phyloP scores from a whole-genome alignment of 164 flowering plant species.

The Magnolia kwangsiensis region DNA sequence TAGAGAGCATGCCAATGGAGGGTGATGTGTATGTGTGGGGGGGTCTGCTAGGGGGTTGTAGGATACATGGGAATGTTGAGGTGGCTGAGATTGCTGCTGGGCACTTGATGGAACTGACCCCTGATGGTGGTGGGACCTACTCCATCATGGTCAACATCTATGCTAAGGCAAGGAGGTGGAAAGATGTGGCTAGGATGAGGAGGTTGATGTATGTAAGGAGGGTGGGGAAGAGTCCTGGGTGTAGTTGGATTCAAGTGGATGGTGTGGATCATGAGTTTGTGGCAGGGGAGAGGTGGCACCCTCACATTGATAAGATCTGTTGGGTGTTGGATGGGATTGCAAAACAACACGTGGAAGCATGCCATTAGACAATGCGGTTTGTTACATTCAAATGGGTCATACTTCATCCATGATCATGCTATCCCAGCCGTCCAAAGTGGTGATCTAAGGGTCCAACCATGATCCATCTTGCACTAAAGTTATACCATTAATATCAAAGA shows the following conservation, averaged over 20 bases:
- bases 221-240: conserved; percentile 52
- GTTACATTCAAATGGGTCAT: too few species aligned
- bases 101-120: conserved; percentile 50
- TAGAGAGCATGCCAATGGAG: conserved; percentile 51
- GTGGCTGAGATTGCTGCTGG: conserved; percentile 64
- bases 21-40: conserved; percentile 84
- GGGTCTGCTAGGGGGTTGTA: conserved; percentile 79
- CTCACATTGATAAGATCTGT: conserved; percentile 36
- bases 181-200: conserved; percentile 54
- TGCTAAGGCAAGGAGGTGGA: conserved; percentile 60
- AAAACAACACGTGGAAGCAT: conserved; percentile 18
- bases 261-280: conserved; percentile 48
- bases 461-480: too few species aligned
- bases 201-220: conserved; percentile 31
- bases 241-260: conserved; percentile 48
- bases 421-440: too few species aligned
- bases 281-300: conserved; percentile 52
- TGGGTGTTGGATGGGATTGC: conserved; percentile 34
- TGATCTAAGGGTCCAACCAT: too few species aligned
- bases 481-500: too few species aligned
- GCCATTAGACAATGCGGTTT: too few species aligned
- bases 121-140: conserved; percentile 75
- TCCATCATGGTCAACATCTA: conserved; percentile 62
- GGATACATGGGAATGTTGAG: conserved; percentile 61
- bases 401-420: too few species aligned